Conservation (phyloP, 192 early-diverging fungal species). For the Gamsiella multidivaricata region DNA sequence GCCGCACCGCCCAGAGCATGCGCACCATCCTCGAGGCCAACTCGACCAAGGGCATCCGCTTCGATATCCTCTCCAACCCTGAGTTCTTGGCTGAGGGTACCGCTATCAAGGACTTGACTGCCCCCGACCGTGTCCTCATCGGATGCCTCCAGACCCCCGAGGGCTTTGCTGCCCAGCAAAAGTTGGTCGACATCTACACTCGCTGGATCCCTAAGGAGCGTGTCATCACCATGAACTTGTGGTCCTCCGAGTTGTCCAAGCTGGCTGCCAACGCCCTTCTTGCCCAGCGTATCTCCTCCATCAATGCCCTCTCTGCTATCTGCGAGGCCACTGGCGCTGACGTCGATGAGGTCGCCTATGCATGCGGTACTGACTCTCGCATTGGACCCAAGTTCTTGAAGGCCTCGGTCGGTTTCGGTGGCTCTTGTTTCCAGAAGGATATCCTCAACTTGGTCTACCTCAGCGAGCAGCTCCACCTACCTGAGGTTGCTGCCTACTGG, state of each 20-base stretch:
- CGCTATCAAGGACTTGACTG: conserved; percentile 82
- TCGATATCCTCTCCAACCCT: conserved; percentile 95
- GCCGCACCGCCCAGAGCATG: conserved; percentile 88
- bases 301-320: conserved; percentile 90
- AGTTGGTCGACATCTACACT: conserved; percentile 81
- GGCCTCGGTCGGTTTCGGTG: conserved; percentile 94
- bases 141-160: conserved; percentile 78
- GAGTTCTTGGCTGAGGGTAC: conserved; percentile 97
- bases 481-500: conserved; percentile 96
- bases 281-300: conserved; percentile 92
- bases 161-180: conserved; percentile 80
- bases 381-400: conserved; percentile 92
- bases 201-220: conserved; percentile 88
- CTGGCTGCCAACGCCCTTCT: conserved; percentile 93
- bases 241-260: conserved; percentile 95
- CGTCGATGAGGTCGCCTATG: conserved; percentile 91
- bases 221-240: conserved; percentile 91
- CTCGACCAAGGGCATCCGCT: conserved; percentile 70
- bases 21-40: conserved; percentile 87
- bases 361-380: conserved; percentile 86
- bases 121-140: conserved; percentile 93
- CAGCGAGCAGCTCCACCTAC: conserved; percentile 81
- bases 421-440: conserved; percentile 96
- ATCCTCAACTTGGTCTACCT: conserved; percentile 93
- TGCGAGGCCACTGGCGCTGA: conserved; percentile 94